These are phyloP conservation scores for Wickerhamiella lipophila DNA, from an alignment of 805 yeast species.

Conservation along the genomic window DNA sequence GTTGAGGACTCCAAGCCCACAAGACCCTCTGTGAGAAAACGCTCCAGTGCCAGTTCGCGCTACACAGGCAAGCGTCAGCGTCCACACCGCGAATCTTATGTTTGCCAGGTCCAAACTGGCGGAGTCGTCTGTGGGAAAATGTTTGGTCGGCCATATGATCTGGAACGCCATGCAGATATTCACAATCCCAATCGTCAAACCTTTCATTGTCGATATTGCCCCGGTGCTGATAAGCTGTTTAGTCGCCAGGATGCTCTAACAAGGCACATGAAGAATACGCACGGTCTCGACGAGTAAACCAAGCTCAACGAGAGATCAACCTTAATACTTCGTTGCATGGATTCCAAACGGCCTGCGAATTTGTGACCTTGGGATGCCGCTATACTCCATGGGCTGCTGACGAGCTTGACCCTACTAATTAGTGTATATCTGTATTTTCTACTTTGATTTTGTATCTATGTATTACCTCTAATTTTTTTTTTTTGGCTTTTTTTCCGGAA, in stretches of 20 bases:
- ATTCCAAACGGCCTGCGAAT: no score
- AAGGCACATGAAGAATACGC: constrained; percentile 9
- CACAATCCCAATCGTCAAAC: constrained; percentile 10
- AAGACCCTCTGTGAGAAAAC: neutral
- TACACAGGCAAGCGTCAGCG: neutral
- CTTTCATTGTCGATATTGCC: constrained; percentile 2
- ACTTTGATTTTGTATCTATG: no score
- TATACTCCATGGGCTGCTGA: no score
- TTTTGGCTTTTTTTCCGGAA: no score
- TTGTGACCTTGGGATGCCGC: no score
- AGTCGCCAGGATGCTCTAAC: constrained; percentile 9
- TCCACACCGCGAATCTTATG: neutral
- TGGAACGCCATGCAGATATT: constrained; percentile 8
- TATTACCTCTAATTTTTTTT: no score
- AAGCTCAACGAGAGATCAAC: no score
- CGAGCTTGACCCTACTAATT: no score
- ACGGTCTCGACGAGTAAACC: constrained; percentile 1
- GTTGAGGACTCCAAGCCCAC: neutral
- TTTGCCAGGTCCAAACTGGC: neutral
- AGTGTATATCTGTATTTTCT: no score
- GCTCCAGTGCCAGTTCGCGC: neutral
- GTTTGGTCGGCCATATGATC: constrained; percentile 10
- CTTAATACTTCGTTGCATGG: no score
- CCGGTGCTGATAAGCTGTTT: constrained; percentile 3
- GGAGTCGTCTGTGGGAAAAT: constrained; percentile 4